A percentile compares a stretch with the other conserved stretches of the same genome.
Evolutionary conservation across 257 asterid genomes (phyloP).

Genomic region (Solanum pennellii): DNA sequence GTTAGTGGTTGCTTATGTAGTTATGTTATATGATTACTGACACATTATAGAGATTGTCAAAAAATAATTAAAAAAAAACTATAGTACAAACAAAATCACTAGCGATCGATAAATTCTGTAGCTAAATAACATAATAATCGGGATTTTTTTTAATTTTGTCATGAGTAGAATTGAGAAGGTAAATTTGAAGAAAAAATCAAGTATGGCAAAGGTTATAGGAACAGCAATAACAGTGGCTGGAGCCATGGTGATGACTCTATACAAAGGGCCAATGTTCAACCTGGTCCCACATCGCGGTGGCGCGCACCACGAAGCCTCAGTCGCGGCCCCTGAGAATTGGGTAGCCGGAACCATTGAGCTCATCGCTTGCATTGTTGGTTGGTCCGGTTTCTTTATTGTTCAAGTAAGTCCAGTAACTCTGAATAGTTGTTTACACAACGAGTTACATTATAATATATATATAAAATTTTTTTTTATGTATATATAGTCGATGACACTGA

Average conservation of each 20-base stretch:
- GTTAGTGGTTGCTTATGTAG: not conserved
- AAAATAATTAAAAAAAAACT: not conserved
- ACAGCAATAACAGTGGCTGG: conserved; percentile 64
- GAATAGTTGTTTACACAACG: no score
- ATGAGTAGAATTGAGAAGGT: conserved; percentile 58
- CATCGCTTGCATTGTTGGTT: conserved; percentile 48
- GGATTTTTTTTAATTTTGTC: not conserved
- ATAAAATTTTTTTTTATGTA: not conserved
- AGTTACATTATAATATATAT: not conserved
- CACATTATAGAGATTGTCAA: not conserved
- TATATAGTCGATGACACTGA: conserved; percentile 47
- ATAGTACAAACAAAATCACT: not conserved
- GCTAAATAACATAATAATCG: not conserved
- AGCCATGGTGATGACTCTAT: conserved; percentile 91
- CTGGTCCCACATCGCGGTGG: conserved; percentile 37
- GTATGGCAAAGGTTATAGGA: conserved; percentile 74
- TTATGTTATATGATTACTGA: not conserved
- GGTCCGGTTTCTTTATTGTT: conserved; percentile 76
- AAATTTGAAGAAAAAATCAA: conserved; percentile 34
- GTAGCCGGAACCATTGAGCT: conserved; percentile 58
- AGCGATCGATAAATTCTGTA: accelerated
- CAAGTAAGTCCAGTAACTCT: conserved; percentile 31
- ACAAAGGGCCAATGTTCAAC: conserved; percentile 67
- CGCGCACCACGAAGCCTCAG: conserved; percentile 12
- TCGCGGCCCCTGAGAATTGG: conserved; percentile 46